Conservation (phyloP, 257 asterid genomes). For the Fraxinus americana region DNA sequence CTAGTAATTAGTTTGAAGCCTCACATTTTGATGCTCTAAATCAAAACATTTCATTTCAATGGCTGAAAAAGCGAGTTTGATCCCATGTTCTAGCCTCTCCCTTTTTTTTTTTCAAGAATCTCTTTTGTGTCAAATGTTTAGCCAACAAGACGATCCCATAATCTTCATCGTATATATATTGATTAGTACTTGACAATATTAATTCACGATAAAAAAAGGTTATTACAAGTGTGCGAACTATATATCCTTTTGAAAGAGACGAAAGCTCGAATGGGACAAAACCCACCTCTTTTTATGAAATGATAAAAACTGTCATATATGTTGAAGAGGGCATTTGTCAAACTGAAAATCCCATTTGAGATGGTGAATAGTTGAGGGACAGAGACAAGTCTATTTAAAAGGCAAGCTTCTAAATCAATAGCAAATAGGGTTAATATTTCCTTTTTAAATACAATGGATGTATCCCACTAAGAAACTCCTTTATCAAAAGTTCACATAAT, state of each 20-base stretch:
- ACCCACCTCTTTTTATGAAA: background rate
- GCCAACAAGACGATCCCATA: constrained; percentile 21
- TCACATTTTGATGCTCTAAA: constrained; percentile 24
- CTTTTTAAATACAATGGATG: background rate
- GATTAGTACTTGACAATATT: background rate
- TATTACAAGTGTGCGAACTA: too few relatives aligned
- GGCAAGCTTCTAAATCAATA: too few relatives aligned
- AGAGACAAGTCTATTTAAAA: too few relatives aligned
- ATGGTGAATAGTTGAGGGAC: too few relatives aligned
- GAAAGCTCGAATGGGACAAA: too few relatives aligned
- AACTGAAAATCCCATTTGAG: background rate
- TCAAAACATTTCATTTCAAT: constrained; percentile 20
- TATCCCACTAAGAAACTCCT: background rate
- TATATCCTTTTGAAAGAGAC: too few relatives aligned
- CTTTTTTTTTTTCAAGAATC: constrained; percentile 1
- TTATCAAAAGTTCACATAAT: background rate
- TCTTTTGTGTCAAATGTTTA: constrained; percentile 34
- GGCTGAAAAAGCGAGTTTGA: background rate
- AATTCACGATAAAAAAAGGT: too few relatives aligned
- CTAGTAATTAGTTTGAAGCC: constrained; percentile 18
- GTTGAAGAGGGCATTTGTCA: background rate
- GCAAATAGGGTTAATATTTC: too few relatives aligned
- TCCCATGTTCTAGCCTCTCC: background rate
- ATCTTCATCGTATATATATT: too few relatives aligned
- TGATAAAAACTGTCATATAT: background rate